Percentiles rank a stretch among this genome's conserved stretches.
Conservation (phyloP, 2,329 filamentous ascomycete genomes). For the Colletotrichum sp. region DNA sequence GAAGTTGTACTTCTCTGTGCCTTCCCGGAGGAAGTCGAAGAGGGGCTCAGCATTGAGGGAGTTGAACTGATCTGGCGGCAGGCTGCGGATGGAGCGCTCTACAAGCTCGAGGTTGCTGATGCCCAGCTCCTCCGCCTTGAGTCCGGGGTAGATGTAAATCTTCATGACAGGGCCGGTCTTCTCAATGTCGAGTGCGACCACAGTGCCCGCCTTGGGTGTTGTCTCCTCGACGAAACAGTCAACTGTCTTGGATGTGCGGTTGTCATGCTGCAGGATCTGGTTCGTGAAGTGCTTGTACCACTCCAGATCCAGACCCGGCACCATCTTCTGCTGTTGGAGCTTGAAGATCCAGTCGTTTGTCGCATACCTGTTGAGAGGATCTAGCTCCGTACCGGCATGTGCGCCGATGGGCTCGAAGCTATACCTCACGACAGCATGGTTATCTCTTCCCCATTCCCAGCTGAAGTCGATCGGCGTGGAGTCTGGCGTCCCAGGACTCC, state of each 20-base stretch:
- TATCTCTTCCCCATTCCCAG: slow-evolving; percentile 11
- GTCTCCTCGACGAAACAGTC: slow-evolving; percentile 15
- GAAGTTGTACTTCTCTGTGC: slow-evolving; percentile 9
- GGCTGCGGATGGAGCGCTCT: slow-evolving; percentile 5
- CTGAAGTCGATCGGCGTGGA: slow-evolving; percentile 19
- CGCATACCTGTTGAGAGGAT: slow-evolving; percentile 14
- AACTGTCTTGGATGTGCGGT: background rate
- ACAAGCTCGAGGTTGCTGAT: slow-evolving; percentile 16
- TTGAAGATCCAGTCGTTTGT: slow-evolving; percentile 16
- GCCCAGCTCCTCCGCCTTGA: slow-evolving; percentile 13
- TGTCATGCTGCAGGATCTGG: slow-evolving; percentile 1
- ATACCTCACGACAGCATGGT: slow-evolving; percentile 1
- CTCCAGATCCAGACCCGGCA: slow-evolving; percentile 10
- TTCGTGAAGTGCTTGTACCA: slow-evolving; percentile 16
- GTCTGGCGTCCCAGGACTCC: slow-evolving; percentile 13
- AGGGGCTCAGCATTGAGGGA: slow-evolving; percentile 1
- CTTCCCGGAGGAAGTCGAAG: slow-evolving; percentile 4
- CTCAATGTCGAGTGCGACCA: slow-evolving; percentile 16
- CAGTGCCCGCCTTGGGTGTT: slow-evolving; percentile 9
- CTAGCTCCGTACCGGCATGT: slow-evolving; percentile 8
- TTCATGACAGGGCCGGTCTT: slow-evolving; percentile 18
- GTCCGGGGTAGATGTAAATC: slow-evolving; percentile 15
- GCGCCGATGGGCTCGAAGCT: slow-evolving; percentile 14
- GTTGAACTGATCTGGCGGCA: background rate
- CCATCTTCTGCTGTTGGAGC: slow-evolving; percentile 4